phyloP scores from a whole-genome alignment of 306 rosid genomes.

The Acmispon strigosus region DNA sequence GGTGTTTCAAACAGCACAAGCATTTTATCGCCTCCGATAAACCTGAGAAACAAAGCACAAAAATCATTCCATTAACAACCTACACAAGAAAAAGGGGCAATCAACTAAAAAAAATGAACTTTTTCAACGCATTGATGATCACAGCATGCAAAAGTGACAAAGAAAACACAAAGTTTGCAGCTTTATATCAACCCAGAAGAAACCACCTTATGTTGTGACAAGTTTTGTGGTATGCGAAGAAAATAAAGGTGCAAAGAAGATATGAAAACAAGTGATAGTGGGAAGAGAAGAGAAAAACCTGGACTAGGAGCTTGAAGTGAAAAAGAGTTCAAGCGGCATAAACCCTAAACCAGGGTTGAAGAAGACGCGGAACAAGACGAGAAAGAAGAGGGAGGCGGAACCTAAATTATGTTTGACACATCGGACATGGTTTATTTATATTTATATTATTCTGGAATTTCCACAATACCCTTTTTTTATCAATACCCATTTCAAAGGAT shows the following conservation, averaged over 20 bases:
- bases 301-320: too few relatives aligned
- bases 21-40: slow-evolving; percentile 35
- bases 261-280: too few relatives aligned
- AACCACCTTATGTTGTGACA: background rate
- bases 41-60: slow-evolving; percentile 24
- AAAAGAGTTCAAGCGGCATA: background rate
- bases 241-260: too few relatives aligned
- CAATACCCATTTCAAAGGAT: too few relatives aligned
- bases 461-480: too few relatives aligned
- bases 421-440: too few relatives aligned
- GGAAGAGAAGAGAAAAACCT: background rate
- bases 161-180: background rate
- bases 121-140: background rate
- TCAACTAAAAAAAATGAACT: background rate
- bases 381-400: background rate
- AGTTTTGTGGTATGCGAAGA: background rate
- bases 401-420: background rate
- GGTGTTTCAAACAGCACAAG: slow-evolving; percentile 69
- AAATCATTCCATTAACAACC: background rate
- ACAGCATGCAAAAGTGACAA: background rate
- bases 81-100: background rate
- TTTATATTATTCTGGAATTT: too few relatives aligned
- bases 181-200: background rate
- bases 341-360: slow-evolving; percentile 10
- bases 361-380: background rate